Base-by-base conservation (phyloP, 2,329 filamentous ascomycete species). In the Cercospora brassicicola region DNA sequence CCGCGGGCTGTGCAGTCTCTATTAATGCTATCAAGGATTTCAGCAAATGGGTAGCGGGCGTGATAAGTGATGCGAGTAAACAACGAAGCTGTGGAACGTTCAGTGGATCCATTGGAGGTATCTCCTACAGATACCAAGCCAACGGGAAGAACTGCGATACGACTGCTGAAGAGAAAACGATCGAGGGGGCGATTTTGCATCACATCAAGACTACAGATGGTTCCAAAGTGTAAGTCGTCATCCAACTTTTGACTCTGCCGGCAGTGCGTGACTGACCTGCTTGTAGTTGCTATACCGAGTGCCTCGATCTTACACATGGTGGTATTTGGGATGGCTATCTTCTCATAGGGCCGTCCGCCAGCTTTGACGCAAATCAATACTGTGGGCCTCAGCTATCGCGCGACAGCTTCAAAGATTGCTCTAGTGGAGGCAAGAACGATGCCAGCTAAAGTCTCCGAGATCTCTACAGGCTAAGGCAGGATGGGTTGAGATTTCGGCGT, bases 321-420 rank as follows among this genome's bases (percentile, higher is more conserved):
- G 61, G 61, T 28, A 64, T 48, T 2, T 64, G 61, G 61, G 48
- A 56, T 64, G 61, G 45, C 15, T 55, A 55, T 56, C 51, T 64
- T 39, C 48, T 56, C 13, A 56, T 64, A 18, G 61, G 48, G 8
- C 15, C 45, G 9, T 56, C 23, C 7, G 23, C n/a, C 23, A 56
- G 51, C 23, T 56, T 56, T 4, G 51, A 56, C 15, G 51, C 51
- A 8, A 56, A 23, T 56, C 28, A 30, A 30, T 56, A 56, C 23
- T 56, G 51, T 30, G 23, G 51, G 20, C 23, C 51, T n/a, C 23
- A 28, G 7, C 10, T 56, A 10, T 56, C 51, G 51, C 42, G 42
- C 42, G 42, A 48, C n/a, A 48, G 42, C 20, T 56, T 56, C 15
- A 30, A 30, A 11, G 20, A 26, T 15, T 56, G 51, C 15, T 56